Base-by-base conservation (phyloP, 1,139 yeast species). In the Debaryomyces udenii region DNA sequence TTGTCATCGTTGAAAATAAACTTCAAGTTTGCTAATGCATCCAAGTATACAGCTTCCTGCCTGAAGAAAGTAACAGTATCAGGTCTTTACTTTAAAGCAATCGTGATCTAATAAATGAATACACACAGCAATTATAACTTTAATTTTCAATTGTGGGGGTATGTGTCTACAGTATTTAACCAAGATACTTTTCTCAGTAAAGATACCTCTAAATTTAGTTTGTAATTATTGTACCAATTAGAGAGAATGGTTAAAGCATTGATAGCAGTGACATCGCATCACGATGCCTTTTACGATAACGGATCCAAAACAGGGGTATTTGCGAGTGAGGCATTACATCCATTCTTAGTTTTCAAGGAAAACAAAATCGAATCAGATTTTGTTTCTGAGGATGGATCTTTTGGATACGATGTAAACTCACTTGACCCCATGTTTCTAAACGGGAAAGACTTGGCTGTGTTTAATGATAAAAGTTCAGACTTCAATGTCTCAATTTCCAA, bases 241-340 rank as follows among this genome's bases (percentile, higher is more conserved):
- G n/a, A n/a, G 26, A 49, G 20, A 36, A 59, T 59, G 62, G 45
- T 55, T 37, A 73, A 66, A 56, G 85, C 63, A 35, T 56, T 78
- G 31, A 55, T 80, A 41, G 83, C 81, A 13, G 57, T 80, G 37
- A 70, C 84, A 27, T 67, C 78, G 9, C 68, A 70, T 60, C 44
- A 69, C 54, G 80, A 61, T 20, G 58, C 53, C 15, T 78, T 80
- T 64, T 78, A 79, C 56, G 64, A 59, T 2, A 80, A 79, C 48
- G 84, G 83, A 17, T 47, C 63, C 40, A 74, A 73, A 45, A 76
- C 85, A 10, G 86, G 86, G 35, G 62, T 78, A 15, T 81, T 68
- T 61, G 69, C 69, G 50, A 56, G 70, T 13, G 86, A 81, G 57
- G 84, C 78, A 10, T 56, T 70, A 34, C 84, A 81, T 53, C 84